Evolutionary conservation across 2,329 filamentous ascomycete genomes (phyloP).

Genomic region (Venturia oleaginea): DNA sequence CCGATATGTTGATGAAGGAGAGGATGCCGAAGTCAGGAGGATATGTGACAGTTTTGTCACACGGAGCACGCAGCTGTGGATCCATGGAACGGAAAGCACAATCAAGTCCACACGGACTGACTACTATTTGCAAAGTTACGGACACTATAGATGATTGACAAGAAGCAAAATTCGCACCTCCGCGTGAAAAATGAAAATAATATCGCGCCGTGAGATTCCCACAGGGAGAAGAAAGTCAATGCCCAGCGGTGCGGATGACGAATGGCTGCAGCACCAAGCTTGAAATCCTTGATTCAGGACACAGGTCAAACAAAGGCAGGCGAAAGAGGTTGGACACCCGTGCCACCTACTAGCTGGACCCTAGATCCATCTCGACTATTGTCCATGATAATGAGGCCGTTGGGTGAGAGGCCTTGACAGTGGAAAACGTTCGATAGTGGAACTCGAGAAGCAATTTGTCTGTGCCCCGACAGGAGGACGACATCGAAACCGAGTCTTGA

Average conservation of each 20-base stretch:
- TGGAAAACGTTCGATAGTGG: background rate
- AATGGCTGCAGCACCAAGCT: background rate
- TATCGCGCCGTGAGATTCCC: background rate
- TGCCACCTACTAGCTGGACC: background rate
- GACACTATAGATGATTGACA: background rate
- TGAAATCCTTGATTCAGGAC: background rate
- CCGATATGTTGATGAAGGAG: background rate
- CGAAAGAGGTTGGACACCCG: background rate
- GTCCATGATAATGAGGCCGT: background rate
- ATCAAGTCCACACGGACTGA: background rate
- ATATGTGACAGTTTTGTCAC: background rate
- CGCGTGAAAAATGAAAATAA: background rate
- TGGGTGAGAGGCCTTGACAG: background rate
- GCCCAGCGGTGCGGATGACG: background rate
- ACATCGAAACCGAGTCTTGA: background rate
- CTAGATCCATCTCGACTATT: background rate
- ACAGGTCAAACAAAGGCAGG: background rate
- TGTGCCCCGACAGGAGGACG: background rate
- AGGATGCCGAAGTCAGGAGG: background rate
- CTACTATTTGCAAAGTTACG: conserved; percentile 4
- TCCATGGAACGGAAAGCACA: background rate
- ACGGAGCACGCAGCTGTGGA: background rate
- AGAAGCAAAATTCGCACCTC: background rate
- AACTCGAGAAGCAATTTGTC: background rate
- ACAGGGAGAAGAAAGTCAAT: background rate